These are phyloP conservation scores for Volutella citrinella DNA, from an alignment of 2,329 filamentous ascomycete genomes.

Conservation along the genomic window DNA sequence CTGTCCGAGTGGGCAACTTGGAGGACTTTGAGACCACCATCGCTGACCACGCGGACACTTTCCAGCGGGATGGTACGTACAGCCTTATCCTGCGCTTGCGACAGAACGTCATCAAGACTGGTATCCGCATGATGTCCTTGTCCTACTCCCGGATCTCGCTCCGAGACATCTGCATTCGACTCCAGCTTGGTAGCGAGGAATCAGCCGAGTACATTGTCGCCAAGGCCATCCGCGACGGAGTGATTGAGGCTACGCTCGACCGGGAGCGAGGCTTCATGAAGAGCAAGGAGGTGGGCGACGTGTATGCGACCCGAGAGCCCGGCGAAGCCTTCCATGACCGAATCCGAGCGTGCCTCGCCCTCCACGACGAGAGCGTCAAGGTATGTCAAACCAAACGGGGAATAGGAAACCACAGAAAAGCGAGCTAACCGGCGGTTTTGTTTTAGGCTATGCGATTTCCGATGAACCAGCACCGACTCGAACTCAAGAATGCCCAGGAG, in stretches of 20 bases:
- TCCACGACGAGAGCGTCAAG: slow-evolving; percentile 98
- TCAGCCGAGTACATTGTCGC: slow-evolving; percentile 98
- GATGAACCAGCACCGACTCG: slow-evolving; percentile 97
- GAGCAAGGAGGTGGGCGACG: slow-evolving; percentile 93
- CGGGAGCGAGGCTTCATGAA: slow-evolving; percentile 97
- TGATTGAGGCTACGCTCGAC: slow-evolving; percentile 92
- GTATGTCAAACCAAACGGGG: too few relatives aligned
- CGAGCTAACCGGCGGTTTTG: too few relatives aligned
- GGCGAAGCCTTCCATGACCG: slow-evolving; percentile 97
- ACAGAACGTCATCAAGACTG: slow-evolving; percentile 99
- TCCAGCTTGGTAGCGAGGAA: slow-evolving; percentile 92
- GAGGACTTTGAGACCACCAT: slow-evolving; percentile 90
- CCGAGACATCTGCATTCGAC: slow-evolving; percentile 92
- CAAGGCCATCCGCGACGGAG: slow-evolving; percentile 95
- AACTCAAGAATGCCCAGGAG: slow-evolving; percentile 97
- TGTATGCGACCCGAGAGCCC: slow-evolving; percentile 93
- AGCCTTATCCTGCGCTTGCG: slow-evolving; percentile 90
- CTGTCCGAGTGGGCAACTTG: slow-evolving; percentile 93
- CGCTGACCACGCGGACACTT: slow-evolving; percentile 74
- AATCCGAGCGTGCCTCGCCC: slow-evolving; percentile 82
- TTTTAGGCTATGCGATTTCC: slow-evolving; percentile 92
- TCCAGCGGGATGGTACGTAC: slow-evolving; percentile 93
- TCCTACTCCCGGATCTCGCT: slow-evolving; percentile 97
- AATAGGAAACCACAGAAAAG: too few relatives aligned
- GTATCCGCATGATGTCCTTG: slow-evolving; percentile 97